Evolutionary conservation across 768 basidiomycete genomes (phyloP).

Genomic region (Trametes villosa): DNA sequence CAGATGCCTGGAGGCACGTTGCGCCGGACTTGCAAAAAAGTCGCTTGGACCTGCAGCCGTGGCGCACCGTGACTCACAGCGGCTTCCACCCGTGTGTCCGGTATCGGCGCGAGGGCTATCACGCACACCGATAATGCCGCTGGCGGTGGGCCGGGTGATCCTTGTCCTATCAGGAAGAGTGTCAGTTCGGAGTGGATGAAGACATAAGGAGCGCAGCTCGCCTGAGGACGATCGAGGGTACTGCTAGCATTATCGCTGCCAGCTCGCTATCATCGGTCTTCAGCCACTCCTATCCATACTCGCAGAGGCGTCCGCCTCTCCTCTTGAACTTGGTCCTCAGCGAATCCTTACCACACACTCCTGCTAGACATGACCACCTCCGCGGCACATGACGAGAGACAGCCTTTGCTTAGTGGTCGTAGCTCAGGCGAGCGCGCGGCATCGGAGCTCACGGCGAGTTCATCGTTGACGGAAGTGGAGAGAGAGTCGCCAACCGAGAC

Average conservation of each 20-base stretch:
- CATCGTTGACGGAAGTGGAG: not conserved
- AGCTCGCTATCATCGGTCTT: not conserved
- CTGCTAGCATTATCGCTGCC: not conserved
- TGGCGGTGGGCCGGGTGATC: not conserved
- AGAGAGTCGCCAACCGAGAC: slow-evolving; percentile 21
- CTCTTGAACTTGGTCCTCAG: no score
- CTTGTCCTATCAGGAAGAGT: not conserved
- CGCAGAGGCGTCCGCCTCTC: not conserved
- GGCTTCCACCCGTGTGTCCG: not conserved
- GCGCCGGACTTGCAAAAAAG: not conserved
- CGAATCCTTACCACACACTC: no score
- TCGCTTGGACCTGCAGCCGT: not conserved
- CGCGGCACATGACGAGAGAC: slow-evolving; percentile 17
- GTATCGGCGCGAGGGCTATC: not conserved
- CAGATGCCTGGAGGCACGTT: not conserved
- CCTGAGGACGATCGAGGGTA: not conserved
- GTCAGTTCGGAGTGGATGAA: not conserved
- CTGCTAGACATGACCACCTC: not conserved
- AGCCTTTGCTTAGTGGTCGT: slow-evolving; percentile 22
- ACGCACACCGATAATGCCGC: not conserved
- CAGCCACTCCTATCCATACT: not conserved
- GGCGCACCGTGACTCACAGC: not conserved
- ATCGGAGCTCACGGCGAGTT: slow-evolving; percentile 4
- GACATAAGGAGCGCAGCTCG: not conserved
- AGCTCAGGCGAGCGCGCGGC: not conserved